Conservation (phyloP, 257 asterid species). For the Lycium ferocissimum region DNA sequence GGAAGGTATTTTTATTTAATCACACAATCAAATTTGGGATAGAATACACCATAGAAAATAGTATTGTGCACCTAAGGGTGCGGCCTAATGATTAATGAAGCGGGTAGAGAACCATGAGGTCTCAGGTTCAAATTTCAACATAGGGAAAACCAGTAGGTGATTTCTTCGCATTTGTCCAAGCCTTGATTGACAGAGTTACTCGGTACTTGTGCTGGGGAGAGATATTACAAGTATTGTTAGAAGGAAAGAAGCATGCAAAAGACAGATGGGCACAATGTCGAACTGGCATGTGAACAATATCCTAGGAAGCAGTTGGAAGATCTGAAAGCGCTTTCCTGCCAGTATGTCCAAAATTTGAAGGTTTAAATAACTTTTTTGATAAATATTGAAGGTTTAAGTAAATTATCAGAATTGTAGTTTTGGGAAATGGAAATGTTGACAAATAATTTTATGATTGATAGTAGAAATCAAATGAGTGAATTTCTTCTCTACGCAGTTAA, state of each 20-base stretch:
- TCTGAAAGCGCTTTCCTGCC: not conserved
- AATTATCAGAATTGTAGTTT: not conserved
- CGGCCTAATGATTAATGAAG: too few relatives aligned
- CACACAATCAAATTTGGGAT: not conserved
- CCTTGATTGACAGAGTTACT: too few relatives aligned
- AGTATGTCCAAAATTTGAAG: slow-evolving; percentile 11
- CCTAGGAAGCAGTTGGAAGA: slow-evolving; percentile 6
- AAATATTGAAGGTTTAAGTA: not conserved
- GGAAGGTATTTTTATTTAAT: not conserved
- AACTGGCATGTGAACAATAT: not conserved
- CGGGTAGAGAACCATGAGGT: too few relatives aligned
- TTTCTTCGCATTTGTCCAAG: too few relatives aligned
- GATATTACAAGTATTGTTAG: not conserved
- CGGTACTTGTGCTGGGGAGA: too few relatives aligned
- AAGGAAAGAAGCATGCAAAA: not conserved
- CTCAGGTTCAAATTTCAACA: too few relatives aligned
- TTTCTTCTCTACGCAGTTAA: not conserved
- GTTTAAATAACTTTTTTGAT: not conserved
- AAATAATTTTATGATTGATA: slow-evolving; percentile 2
- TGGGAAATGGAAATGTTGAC: slow-evolving; percentile 6
- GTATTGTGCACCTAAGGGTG: not conserved
- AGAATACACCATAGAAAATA: not conserved
- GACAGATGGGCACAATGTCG: not conserved
- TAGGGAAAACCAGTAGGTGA: too few relatives aligned
- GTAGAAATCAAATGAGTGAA: slow-evolving; percentile 4